Conservation (phyloP, 2,329 filamentous ascomycete species). For the Fusarium pseudoanthophilum region DNA sequence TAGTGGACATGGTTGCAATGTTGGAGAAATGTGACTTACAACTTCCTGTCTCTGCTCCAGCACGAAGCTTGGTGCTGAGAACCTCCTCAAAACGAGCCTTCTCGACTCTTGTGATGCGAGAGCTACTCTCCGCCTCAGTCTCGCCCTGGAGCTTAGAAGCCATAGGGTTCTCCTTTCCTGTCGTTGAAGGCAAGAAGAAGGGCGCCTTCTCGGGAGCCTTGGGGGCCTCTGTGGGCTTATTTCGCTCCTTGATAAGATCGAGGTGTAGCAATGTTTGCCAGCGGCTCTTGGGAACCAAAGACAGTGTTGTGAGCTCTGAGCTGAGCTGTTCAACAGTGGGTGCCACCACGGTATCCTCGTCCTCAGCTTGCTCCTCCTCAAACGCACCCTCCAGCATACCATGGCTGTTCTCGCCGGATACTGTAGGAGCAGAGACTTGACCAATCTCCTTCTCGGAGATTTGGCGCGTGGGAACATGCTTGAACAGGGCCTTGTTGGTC, state of each 20-base stretch:
- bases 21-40: conserved; percentile 62
- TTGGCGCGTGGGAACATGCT: conserved; percentile 85
- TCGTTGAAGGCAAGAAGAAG: conserved; percentile 86
- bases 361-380: conserved; percentile 63
- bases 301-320: conserved; percentile 85
- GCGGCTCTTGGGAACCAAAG: conserved; percentile 85
- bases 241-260: conserved; percentile 90
- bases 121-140: conserved; percentile 60
- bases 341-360: conserved; percentile 64
- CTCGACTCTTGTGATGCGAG: conserved; percentile 76
- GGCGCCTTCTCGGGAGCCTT: conserved; percentile 94
- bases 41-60: conserved; percentile 64
- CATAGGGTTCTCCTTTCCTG: conserved; percentile 58
- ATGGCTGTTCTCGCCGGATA: conserved; percentile 83
- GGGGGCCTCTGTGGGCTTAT: conserved; percentile 91
- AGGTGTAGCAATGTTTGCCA: conserved; percentile 97
- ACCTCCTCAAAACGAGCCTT: conserved; percentile 65
- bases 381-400: conserved; percentile 82
- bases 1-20: conserved; percentile 23
- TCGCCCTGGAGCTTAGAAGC: conserved; percentile 46
- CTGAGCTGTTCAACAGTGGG: conserved; percentile 80
- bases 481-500: conserved; percentile 94
- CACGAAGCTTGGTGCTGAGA: conserved; percentile 67
- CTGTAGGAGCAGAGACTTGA: conserved; percentile 74
- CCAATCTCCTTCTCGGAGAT: conserved; percentile 81